Evolutionary conservation across 208 protist species (phyloP), one percentile per base, ranked within the genome.

Genomic region (Blechomonas ayalai): DNA sequence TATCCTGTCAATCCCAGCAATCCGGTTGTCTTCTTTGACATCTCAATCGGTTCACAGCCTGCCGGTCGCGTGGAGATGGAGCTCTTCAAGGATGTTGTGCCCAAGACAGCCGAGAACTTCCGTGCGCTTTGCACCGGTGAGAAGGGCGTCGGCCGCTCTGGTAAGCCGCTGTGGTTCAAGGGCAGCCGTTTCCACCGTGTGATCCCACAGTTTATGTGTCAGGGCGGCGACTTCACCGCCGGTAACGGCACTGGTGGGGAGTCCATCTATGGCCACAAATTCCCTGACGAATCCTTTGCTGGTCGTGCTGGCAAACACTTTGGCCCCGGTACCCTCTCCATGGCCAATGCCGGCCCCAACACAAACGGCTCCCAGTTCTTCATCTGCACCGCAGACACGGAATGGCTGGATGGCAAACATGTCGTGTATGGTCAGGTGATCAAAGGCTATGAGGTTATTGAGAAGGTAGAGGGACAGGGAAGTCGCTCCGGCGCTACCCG

Each of bases 81-180:
- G 62, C 68, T 97, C 8, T 97, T 90, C 56, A 75, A 78, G 54
- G 73, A 83, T 44, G 57, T 67, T 12, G 87, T 95, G n/a, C 93
- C 95, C 28, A 95, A 96, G 53, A 97, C 95, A 6, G 90, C 84
- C 9, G 87, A 97, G 46, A 98, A 98, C 71, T 97, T 98, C 50
- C 71, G 87, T 46, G 81, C 79, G 2, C 63, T 98, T 1, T 93
- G 80, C 70, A 97, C 88, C 0, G 90, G 93, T 37, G 90, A 96
- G 57, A 82, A 95, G 62, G 80, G 87, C 25, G 54, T 82, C 25
- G 77, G 86, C 13, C 77, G 69, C 18, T 81, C 57, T 13, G 91
- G 92, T 23, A 96, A 96, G 42, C 73, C 75, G 16, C 76, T 98
- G 8, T 89, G 94, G 56, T 99, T 81, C 82, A 98, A 98, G 67